Evolutionary conservation across 2,329 filamentous ascomycete species (phyloP).

Genomic region (Fusarium denticulatum): DNA sequence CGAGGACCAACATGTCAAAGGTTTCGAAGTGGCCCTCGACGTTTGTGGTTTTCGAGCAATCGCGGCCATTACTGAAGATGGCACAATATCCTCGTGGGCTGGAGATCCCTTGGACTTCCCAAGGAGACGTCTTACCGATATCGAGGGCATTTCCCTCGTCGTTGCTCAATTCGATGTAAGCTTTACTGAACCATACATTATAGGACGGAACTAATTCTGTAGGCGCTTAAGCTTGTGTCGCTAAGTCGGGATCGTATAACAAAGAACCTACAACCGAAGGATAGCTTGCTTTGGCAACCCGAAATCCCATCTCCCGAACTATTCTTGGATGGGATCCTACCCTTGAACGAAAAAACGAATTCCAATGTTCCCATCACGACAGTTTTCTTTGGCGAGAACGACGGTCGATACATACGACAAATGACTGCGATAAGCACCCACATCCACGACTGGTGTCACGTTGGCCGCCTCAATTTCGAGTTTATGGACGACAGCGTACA

Average conservation of each 20-base stretch:
- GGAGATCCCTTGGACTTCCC: not conserved
- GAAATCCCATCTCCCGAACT: not conserved
- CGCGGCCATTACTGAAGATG: not conserved
- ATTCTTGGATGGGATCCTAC: not conserved
- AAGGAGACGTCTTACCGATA: not conserved
- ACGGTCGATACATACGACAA: not conserved
- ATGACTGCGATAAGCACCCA: not conserved
- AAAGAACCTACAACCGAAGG: not conserved
- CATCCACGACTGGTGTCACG: not conserved
- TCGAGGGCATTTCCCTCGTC: not conserved
- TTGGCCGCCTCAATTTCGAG: not conserved
- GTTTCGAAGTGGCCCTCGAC: not conserved
- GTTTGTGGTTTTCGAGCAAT: not conserved
- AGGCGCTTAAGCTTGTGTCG: constrained; percentile 27
- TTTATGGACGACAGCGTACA: not conserved
- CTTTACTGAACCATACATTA: rapidly evolving
- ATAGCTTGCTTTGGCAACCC: constrained; percentile 22
- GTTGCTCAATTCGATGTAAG: not conserved
- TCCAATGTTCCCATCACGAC: not conserved
- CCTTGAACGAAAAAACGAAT: rapidly evolving
- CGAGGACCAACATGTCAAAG: not conserved
- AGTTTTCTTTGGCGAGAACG: constrained; percentile 15
- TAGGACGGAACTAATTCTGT: not conserved
- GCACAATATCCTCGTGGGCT: not conserved
- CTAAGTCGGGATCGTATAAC: not conserved